Percentiles rank a stretch among this genome's conserved stretches.
phyloP scores from a whole-genome alignment of 2,329 filamentous ascomycete species.

The Nakataea oryzae region DNA sequence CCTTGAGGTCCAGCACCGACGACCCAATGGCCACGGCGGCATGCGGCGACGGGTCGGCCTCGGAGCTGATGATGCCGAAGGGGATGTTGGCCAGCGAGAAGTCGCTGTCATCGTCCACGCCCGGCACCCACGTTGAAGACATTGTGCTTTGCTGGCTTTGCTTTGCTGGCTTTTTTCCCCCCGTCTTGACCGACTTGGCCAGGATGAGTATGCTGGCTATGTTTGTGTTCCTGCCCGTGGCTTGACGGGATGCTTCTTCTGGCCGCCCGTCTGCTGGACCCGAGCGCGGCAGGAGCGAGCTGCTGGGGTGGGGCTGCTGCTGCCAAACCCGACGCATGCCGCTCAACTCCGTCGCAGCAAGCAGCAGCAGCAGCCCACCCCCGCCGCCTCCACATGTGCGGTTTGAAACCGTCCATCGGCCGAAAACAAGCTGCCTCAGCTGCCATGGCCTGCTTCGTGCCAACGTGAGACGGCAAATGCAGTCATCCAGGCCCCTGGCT shows the following conservation, averaged over 20 bases:
- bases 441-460: no score
- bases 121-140: slow-evolving; percentile 15
- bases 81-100: slow-evolving; percentile 70
- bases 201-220: no score
- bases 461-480: not conserved
- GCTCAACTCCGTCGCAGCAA: not conserved
- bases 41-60: slow-evolving; percentile 27
- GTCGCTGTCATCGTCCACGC: slow-evolving; percentile 36
- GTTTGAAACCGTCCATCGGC: no score
- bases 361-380: no score
- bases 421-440: no score
- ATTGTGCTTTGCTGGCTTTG: slow-evolving; percentile 1
- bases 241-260: no score
- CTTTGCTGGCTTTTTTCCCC: not conserved
- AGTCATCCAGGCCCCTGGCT: no score
- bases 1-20: slow-evolving; percentile 54
- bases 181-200: no score
- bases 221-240: no score
- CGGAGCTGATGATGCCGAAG: slow-evolving; percentile 62
- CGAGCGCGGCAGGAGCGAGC: not conserved
- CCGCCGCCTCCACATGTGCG: no score
- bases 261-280: not conserved
- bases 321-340: not conserved
- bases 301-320: no score
- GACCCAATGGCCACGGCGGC: slow-evolving; percentile 60